Evolutionary conservation across 805 yeast genomes (phyloP).

Genomic region (Candida maesae): DNA sequence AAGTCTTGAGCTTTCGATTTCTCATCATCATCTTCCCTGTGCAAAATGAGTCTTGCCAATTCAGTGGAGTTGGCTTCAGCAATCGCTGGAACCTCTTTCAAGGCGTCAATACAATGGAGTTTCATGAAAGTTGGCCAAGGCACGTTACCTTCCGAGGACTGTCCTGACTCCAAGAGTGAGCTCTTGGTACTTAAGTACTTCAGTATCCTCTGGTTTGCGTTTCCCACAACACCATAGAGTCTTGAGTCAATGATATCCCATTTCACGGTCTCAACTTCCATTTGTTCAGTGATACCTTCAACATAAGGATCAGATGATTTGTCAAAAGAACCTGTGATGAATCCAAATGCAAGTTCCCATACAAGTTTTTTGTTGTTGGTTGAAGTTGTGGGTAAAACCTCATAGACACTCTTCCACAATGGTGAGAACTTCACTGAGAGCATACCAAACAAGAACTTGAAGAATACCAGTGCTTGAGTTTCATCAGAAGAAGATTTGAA

Average conservation of each 20-base stretch:
- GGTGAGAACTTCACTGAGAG: constrained; percentile 78
- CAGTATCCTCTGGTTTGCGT: constrained; percentile 8
- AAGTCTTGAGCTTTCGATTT: constrained; percentile 28
- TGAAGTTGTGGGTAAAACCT: constrained; percentile 47
- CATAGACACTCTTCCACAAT: constrained; percentile 73
- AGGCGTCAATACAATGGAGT: constrained; percentile 51
- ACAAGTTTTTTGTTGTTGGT: constrained; percentile 39
- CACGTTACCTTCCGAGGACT: constrained; percentile 8
- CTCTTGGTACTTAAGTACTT: constrained; percentile 10
- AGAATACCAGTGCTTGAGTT: constrained; percentile 32
- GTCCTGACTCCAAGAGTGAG: constrained; percentile 14
- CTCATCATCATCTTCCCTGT: constrained; percentile 17
- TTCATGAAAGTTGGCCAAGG: constrained; percentile 31
- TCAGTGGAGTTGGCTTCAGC: constrained; percentile 62
- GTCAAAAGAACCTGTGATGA: constrained; percentile 25
- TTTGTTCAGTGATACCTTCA: constrained; percentile 14
- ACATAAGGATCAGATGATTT: constrained; percentile 6
- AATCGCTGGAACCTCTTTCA: constrained; percentile 55
- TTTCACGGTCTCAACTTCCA: constrained; percentile 6
- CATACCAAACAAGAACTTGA: constrained; percentile 61
- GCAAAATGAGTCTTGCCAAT: constrained; percentile 56
- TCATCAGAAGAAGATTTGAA: constrained; percentile 25
- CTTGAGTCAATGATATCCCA: constrained; percentile 23
- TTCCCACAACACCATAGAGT: constrained; percentile 12
- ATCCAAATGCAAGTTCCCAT: constrained; percentile 51